Evolutionary conservation across 306 rosid genomes (phyloP).

Genomic region (Pachyrhizus erosus): DNA sequence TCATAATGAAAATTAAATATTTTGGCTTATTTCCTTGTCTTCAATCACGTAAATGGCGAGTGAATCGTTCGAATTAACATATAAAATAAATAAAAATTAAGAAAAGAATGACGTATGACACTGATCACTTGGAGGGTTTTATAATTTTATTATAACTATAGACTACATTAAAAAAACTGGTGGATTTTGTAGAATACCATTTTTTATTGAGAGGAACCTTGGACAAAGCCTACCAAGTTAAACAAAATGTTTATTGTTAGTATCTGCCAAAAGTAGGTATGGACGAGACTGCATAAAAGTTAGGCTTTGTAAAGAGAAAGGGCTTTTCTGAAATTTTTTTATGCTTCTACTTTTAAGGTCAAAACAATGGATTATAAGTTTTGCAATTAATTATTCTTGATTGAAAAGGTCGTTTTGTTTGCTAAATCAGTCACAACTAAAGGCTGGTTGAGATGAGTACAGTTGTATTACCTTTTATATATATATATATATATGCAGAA

Average conservation of each 20-base stretch:
- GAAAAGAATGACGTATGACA: no score
- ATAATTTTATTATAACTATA: no score
- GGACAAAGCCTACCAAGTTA: not conserved
- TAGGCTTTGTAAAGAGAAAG: not conserved
- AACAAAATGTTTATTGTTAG: not conserved
- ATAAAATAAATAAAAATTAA: no score
- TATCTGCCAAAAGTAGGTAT: not conserved
- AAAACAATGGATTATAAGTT: not conserved
- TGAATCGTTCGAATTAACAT: no score
- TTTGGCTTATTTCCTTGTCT: no score
- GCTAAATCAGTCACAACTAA: not conserved
- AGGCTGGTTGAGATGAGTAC: not conserved
- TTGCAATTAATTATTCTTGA: not conserved
- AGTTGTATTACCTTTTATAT: not conserved
- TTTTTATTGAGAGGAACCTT: not conserved
- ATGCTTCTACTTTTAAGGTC: not conserved
- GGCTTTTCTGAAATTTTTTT: not conserved
- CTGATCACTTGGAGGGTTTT: no score
- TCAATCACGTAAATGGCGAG: no score
- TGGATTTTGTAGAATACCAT: not conserved
- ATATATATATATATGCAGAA: no score
- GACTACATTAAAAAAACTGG: no score
- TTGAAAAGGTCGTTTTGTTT: slow-evolving; percentile 33
- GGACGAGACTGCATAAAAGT: not conserved
- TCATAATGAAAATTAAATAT: no score